Base-by-base conservation (phyloP, 2,329 filamentous ascomycete genomes). In the Penicillium sclerotigenum region DNA sequence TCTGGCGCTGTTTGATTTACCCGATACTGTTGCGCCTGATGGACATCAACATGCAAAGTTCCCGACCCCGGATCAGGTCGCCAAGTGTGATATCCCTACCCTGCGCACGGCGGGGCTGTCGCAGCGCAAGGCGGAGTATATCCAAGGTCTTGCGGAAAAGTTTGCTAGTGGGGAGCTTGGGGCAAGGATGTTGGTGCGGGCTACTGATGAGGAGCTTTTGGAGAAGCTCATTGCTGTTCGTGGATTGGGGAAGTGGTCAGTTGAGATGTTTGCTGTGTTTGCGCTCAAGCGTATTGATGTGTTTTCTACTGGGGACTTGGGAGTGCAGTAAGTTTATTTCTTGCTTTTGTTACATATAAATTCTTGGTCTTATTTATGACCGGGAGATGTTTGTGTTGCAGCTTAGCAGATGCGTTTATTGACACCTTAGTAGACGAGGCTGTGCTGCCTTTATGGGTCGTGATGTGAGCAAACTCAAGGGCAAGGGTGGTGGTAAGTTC, bases 221-320 rank as follows among this genome's bases (percentile, higher is more conserved):
- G 84, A 89, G 73, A 87, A 83, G 71, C 80, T 99, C 46, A 90
- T 89, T 46, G 89, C 91, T 1, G 91, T 99, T 5, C 82, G 93
- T 10, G 94, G 94, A 0, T 76, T 97, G 47, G 94, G 94, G 0
- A 82, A 81, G 52, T 97, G 94, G 94, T 92, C 87, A 46, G 91
- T 96, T 14, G 92, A 97, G 79, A 97, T 99, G 94, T 99, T 99
- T 79, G 90, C 92, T 47, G 91, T 89, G 74, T 97, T 99, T 74
- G 89, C 85, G n/a, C 79, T 99, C 38, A 97, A 97, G 81, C 82
- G 92, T 13, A 88, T 91, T 81, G 93, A 99, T 75, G 90, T 99
- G 22, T 96, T 97, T 71, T 91, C 88, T 22, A 87, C 90, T 1
- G 93, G 94, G 0, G 93, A 99, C 75, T 76, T 99, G 59, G 94